phyloP scores from a whole-genome alignment of 306 rosid genomes.

The apple (Malus domestica) region ASM211411v1 NC_041790.1:4923501-4924000 shows the following conservation, averaged over 20 bases:
- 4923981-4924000: background rate
- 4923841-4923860: slow-evolving; percentile 24
- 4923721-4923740: slow-evolving; percentile 50
- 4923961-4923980: background rate
- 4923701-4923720: slow-evolving; percentile 46
- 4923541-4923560: slow-evolving; percentile 17
- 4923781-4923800: slow-evolving; percentile 51
- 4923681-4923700: background rate
- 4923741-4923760: slow-evolving; percentile 42
- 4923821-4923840: slow-evolving; percentile 51
- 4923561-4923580: slow-evolving; percentile 29
- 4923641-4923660: slow-evolving; percentile 52
- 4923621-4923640: slow-evolving; percentile 23
- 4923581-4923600: slow-evolving; percentile 55
- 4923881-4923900: slow-evolving; percentile 28
- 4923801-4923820: slow-evolving; percentile 55
- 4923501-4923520: slow-evolving; percentile 48
- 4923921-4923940: background rate
- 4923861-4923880: slow-evolving; percentile 34
- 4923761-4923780: slow-evolving; percentile 39
- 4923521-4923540: slow-evolving; percentile 44
- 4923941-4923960: background rate
- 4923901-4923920: background rate
- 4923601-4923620: slow-evolving; percentile 25
- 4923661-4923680: slow-evolving; percentile 17